These are phyloP conservation scores for Xylaria digitata DNA, from an alignment of 2,329 filamentous ascomycete species.

Conservation along the genomic window DNA sequence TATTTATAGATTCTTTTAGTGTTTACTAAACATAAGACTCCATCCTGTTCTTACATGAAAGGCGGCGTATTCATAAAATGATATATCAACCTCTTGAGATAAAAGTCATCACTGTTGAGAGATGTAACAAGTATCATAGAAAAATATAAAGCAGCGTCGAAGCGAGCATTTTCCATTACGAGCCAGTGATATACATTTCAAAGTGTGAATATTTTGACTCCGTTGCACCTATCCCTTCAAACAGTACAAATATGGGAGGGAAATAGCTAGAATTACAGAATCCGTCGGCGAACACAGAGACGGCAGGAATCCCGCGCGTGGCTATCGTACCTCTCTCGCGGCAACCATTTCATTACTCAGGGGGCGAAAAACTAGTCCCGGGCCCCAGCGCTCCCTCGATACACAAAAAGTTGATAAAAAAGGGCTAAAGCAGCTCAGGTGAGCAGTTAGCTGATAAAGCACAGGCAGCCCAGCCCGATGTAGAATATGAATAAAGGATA, in stretches of 20 bases:
- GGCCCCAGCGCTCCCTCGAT: neutral
- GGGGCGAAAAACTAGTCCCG: neutral
- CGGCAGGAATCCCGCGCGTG: neutral
- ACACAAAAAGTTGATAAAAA: conserved; percentile 3
- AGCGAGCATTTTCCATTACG: neutral
- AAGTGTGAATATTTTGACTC: conserved; percentile 16
- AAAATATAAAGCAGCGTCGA: neutral
- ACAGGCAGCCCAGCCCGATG: conserved; percentile 89
- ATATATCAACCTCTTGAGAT: neutral
- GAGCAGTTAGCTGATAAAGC: conserved; percentile 85
- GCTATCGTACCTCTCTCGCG: neutral
- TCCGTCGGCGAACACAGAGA: conserved; percentile 7
- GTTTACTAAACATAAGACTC: neutral
- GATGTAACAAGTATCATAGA: neutral
- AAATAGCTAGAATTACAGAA: conserved; percentile 31
- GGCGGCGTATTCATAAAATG: neutral
- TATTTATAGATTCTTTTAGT: neutral
- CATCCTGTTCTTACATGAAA: too few relatives aligned
- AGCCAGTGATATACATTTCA: conserved; percentile 11
- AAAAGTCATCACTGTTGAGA: neutral
- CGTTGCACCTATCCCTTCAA: conserved; percentile 6
- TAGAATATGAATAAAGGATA: conserved; percentile 98
- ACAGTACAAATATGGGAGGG: neutral
- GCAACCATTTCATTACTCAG: neutral
- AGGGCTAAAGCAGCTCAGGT: conserved; percentile 17